Conservation (phyloP, 2,329 filamentous ascomycete genomes). For the Ceratocystiopsis sp. region DNA sequence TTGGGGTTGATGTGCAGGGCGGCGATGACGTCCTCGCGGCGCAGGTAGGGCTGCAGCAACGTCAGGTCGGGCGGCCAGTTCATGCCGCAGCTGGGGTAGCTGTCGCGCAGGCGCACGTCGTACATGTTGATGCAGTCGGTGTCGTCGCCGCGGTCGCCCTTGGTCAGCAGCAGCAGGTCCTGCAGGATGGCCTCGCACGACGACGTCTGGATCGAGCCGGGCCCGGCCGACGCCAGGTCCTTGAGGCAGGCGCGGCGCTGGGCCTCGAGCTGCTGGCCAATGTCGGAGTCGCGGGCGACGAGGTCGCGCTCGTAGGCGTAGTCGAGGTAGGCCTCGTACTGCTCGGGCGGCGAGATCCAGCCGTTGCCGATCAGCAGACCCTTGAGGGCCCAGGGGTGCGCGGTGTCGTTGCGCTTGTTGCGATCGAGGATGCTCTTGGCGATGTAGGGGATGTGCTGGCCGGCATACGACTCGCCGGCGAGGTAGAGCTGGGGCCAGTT, state of each 20-base stretch:
- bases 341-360: conserved; percentile 82
- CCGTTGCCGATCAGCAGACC: conserved; percentile 92
- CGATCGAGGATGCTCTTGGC: conserved; percentile 77
- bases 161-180: conserved; percentile 50
- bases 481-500: conserved; percentile 55
- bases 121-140: conserved; percentile 84
- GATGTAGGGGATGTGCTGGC: conserved; percentile 94
- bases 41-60: conserved; percentile 67
- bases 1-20: conserved; percentile 71
- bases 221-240: conserved; percentile 26
- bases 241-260: conserved; percentile 54
- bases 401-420: conserved; percentile 45
- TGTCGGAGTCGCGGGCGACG: conserved; percentile 47
- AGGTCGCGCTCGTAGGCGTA: conserved; percentile 66
- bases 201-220: conserved; percentile 42
- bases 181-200: conserved; percentile 66
- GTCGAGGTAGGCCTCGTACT: conserved; percentile 75
- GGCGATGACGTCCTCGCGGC: conserved; percentile 55
- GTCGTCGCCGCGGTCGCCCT: conserved; percentile 29
- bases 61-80: conserved; percentile 87
- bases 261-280: conserved; percentile 47
- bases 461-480: conserved; percentile 90
- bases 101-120: conserved; percentile 72
- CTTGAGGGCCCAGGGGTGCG: conserved; percentile 55
- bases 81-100: conserved; percentile 78